These are phyloP conservation scores for Dentipellis fragilis DNA, from an alignment of 768 basidiomycete species.

Conservation along the genomic window DNA sequence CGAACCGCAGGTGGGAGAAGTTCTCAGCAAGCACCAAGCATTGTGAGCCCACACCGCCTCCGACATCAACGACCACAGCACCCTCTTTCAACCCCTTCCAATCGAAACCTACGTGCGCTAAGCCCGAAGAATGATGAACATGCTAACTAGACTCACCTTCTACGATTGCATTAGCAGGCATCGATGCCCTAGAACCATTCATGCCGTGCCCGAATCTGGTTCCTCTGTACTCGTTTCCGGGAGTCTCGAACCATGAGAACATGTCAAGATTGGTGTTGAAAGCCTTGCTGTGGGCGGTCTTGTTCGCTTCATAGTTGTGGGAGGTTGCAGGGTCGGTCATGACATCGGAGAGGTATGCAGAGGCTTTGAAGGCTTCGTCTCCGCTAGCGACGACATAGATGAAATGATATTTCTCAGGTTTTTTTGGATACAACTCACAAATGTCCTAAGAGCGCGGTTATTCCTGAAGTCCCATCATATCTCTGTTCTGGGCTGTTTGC, in stretches of 20 bases:
- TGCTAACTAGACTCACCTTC: background rate
- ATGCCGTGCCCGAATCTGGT: conserved; percentile 25
- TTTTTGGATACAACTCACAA: background rate
- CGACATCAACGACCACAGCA: conserved; percentile 49
- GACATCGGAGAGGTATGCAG: conserved; percentile 23
- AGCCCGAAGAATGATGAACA: background rate
- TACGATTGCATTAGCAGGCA: background rate
- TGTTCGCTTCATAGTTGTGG: conserved; percentile 18
- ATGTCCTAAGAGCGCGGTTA: conserved; percentile 5
- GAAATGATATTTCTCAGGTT: background rate
- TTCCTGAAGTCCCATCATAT: conserved; percentile 4
- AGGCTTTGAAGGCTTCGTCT: conserved; percentile 23
- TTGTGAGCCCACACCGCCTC: conserved; percentile 18
- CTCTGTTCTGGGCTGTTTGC: background rate
- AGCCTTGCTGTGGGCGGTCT: conserved; percentile 19
- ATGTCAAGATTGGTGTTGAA: conserved; percentile 14
- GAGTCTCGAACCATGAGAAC: conserved; percentile 19
- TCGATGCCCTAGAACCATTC: conserved; percentile 13
- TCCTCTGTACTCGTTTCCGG: conserved; percentile 13
- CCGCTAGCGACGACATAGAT: background rate
- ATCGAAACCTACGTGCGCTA: background rate
- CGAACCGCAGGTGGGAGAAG: conserved; percentile 33
- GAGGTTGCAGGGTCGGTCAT: conserved; percentile 21
- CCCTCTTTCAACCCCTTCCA: conserved; percentile 26
- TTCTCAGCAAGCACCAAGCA: conserved; percentile 32